Conservation (phyloP, 2,329 filamentous ascomycete species). For the Clonostachys sp. region DNA sequence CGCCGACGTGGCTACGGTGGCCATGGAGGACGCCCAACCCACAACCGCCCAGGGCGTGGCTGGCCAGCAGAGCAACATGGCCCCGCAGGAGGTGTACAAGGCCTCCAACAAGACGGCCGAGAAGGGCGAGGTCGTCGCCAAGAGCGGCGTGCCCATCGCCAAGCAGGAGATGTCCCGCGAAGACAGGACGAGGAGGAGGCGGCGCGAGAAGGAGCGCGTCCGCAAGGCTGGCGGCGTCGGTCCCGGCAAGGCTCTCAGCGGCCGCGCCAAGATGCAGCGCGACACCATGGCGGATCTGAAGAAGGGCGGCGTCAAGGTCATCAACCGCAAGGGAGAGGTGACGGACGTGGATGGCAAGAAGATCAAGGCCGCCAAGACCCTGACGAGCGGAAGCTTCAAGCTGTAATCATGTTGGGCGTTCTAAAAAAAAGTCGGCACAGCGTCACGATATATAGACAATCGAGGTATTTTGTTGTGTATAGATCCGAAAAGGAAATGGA, state of each 20-base stretch:
- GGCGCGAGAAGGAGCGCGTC: slow-evolving; percentile 81
- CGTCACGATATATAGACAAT: no score
- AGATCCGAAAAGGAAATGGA: not conserved
- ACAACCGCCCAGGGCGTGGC: slow-evolving; percentile 71
- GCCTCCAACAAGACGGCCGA: slow-evolving; percentile 63
- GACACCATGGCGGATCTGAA: slow-evolving; percentile 63
- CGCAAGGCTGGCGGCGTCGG: slow-evolving; percentile 57
- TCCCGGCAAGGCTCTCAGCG: slow-evolving; percentile 41
- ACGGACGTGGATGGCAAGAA: slow-evolving; percentile 81
- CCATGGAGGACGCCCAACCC: slow-evolving; percentile 93
- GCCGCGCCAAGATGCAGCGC: slow-evolving; percentile 45
- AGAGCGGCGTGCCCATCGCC: slow-evolving; percentile 72
- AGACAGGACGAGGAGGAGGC: slow-evolving; percentile 71
- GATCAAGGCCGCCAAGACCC: slow-evolving; percentile 47
- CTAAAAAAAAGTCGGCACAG: not conserved
- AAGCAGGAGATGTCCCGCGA: slow-evolving; percentile 85
- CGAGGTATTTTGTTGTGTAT: not conserved
- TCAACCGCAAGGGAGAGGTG: slow-evolving; percentile 84
- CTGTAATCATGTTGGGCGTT: slow-evolving; percentile 34
- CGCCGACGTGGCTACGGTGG: slow-evolving; percentile 83
- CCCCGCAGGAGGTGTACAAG: slow-evolving; percentile 91
- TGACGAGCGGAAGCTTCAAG: slow-evolving; percentile 57
- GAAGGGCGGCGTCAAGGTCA: slow-evolving; percentile 85
- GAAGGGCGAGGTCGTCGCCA: slow-evolving; percentile 70
- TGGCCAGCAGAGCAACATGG: slow-evolving; percentile 63